Percentiles rank a stretch among this genome's conserved stretches.
Evolutionary conservation across 1,284 basidiomycete species (phyloP).

Genomic region (Testicularia cyperi): DNA sequence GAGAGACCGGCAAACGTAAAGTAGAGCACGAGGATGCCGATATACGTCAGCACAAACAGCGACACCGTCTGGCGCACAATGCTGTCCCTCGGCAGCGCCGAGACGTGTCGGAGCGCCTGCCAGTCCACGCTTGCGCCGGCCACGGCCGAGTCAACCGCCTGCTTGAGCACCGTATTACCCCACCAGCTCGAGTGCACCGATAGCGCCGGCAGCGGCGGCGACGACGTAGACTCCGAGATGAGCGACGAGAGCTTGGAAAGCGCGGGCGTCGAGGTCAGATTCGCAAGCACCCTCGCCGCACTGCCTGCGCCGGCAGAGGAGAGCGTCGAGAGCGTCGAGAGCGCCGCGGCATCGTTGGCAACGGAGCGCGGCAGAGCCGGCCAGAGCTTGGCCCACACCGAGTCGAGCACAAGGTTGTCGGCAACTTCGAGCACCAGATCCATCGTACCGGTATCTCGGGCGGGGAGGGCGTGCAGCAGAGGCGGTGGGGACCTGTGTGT

Average conservation of each 20-base stretch:
- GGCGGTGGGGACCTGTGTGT: too few relatives aligned
- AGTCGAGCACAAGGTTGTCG: conserved; percentile 78
- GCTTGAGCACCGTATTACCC: conserved; percentile 22
- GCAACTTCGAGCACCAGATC: conserved; percentile 74
- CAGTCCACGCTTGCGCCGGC: conserved; percentile 23
- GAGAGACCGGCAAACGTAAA: conserved; percentile 77
- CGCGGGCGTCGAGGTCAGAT: conserved; percentile 42
- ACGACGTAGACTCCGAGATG: background rate
- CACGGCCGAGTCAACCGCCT: conserved; percentile 16
- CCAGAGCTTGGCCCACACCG: conserved; percentile 72
- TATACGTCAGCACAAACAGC: conserved; percentile 72
- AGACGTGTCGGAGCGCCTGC: conserved; percentile 20
- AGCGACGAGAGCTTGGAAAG: background rate
- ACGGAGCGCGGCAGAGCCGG: conserved; percentile 62
- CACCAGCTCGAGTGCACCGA: conserved; percentile 12
- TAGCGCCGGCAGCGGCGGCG: background rate
- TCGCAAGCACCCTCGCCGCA: background rate
- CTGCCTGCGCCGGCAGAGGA: background rate
- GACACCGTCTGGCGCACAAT: conserved; percentile 72
- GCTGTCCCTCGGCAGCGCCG: conserved; percentile 45
- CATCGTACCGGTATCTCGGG: too few relatives aligned
- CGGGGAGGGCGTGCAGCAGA: too few relatives aligned
- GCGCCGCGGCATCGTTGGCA: conserved; percentile 18
- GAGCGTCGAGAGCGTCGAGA: conserved; percentile 8
- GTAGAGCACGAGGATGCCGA: conserved; percentile 70